Percentiles rank a stretch among this genome's conserved stretches.
These are phyloP conservation scores for Gracilaria vermiculophylla DNA, from an alignment of 23 red algal species.

Conservation along the genomic window DNA sequence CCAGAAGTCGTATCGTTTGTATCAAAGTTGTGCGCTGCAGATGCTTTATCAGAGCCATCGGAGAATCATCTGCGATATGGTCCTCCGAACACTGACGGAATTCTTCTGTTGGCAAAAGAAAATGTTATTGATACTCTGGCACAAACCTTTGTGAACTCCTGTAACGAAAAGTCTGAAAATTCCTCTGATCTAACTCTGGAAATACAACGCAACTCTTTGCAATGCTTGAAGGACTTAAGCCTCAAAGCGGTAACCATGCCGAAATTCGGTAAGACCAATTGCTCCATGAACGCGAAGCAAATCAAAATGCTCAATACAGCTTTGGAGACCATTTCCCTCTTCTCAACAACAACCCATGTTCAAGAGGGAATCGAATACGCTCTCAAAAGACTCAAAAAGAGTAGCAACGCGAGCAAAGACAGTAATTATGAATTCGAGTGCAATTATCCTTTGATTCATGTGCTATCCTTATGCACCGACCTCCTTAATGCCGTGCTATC, in stretches of 20 bases:
- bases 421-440: not conserved
- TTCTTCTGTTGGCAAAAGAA: constrained; percentile 28
- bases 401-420: not conserved
- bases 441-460: constrained; percentile 7
- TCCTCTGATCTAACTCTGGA: not conserved
- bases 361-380: not conserved
- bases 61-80: constrained; percentile 13
- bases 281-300: constrained; percentile 26
- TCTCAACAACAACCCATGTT: not conserved
- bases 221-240: constrained; percentile 17
- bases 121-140: not conserved
- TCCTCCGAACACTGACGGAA: constrained; percentile 23
- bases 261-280: constrained; percentile 40
- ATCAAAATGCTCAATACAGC: constrained; percentile 34
- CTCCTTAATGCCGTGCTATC: not conserved
- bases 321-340: not conserved
- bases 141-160: constrained; percentile 1
- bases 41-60: constrained; percentile 18
- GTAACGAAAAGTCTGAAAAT: not conserved
- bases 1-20: constrained; percentile 23
- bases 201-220: constrained; percentile 23
- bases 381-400: not conserved
- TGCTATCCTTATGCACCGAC: constrained; percentile 7
- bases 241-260: constrained; percentile 8
- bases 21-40: constrained; percentile 16